Conservation (phyloP, 1,284 basidiomycete species). For the Fomitopsis pinicola region DNA sequence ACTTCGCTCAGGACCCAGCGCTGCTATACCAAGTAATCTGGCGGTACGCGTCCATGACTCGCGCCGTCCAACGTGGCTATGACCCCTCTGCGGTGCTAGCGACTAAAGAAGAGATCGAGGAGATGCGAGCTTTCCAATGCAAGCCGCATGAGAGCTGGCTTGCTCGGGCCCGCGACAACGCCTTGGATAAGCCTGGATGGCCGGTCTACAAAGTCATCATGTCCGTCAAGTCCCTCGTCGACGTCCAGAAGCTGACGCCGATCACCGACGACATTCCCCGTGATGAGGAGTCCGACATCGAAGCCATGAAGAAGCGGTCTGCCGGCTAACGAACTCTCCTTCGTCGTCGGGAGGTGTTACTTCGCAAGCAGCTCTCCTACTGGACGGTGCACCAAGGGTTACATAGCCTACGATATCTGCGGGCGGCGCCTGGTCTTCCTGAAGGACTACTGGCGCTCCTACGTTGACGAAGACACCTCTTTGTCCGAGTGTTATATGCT, state of each 20-base stretch:
- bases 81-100: constrained; percentile 8
- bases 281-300: no score
- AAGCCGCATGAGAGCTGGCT: no score
- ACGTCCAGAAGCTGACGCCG: background rate
- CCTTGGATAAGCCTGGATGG: background rate
- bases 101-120: background rate
- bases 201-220: constrained; percentile 3
- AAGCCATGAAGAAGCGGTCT: no score
- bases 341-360: background rate
- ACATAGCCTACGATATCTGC: background rate
- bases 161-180: background rate
- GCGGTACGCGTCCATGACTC: constrained; percentile 7
- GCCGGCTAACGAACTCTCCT: background rate
- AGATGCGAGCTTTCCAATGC: background rate
- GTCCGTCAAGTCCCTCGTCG: background rate
- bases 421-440: background rate
- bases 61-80: constrained; percentile 7
- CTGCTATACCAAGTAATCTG: constrained; percentile 11
- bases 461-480: background rate
- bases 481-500: background rate
- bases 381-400: background rate
- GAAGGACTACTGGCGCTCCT: background rate
- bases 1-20: constrained; percentile 7
- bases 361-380: background rate
- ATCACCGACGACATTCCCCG: background rate